Conservation (phyloP, 257 asterid species). For the Penstemon barbatus region DNA sequence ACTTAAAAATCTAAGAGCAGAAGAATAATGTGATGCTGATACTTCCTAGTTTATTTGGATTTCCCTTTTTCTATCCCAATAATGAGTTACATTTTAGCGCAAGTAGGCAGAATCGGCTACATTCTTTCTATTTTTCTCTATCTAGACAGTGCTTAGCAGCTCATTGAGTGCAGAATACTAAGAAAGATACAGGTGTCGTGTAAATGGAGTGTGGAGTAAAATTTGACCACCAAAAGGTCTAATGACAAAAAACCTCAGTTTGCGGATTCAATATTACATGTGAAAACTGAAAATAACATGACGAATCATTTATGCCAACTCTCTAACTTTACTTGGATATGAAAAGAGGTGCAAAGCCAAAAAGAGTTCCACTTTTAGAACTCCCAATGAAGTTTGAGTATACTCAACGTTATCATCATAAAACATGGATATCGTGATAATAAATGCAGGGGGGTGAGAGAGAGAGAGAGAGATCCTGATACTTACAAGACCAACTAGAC, state of each 20-base stretch:
- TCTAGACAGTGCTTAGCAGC: neutral
- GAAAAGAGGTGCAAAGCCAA: too few species aligned
- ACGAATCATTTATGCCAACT: neutral
- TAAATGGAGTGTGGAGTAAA: neutral
- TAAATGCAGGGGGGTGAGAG: conserved; percentile 7
- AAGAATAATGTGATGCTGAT: neutral
- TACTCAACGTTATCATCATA: neutral
- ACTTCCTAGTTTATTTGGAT: neutral
- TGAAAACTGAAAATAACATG: too few species aligned
- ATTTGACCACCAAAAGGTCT: neutral
- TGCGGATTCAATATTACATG: neutral
- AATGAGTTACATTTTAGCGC: neutral
- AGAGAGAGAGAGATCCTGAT: conserved; percentile 23
- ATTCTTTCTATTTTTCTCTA: neutral
- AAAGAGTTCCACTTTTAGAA: neutral
- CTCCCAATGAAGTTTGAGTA: neutral
- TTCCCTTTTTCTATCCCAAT: neutral
- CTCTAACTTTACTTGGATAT: neutral
- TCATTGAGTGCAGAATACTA: neutral
- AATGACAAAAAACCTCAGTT: neutral
- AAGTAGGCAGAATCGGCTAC: neutral
- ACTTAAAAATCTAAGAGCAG: neutral
- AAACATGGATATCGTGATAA: conserved; percentile 1
- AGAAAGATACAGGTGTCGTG: neutral
- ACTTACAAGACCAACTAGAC: conserved; percentile 97